Base-by-base conservation (phyloP, 2,329 filamentous ascomycete genomes). In the Chlorencoelia australis region DNA sequence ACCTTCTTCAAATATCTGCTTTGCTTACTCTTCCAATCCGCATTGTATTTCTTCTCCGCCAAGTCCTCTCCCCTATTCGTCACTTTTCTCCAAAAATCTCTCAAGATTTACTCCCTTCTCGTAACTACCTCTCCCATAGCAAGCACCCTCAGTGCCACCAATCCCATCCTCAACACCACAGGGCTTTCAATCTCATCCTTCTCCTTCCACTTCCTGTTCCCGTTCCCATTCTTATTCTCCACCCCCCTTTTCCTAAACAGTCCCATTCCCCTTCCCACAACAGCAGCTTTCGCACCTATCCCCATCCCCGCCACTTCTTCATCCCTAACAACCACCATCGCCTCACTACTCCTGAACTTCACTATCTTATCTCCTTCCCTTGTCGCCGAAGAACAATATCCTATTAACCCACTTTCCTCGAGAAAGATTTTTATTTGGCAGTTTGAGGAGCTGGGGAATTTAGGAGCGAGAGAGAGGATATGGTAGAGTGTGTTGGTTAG, bases 331-430 rank as follows among this genome's bases (percentile, higher is more conserved):
- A 38, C 22, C n/a, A 38, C 30, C 28, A 30, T 19, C 1, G 36
- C 34, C 7, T 25, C 29, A 5, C 30, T 38, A 8, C 11, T 32
- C 14, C 30, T 22, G 15, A 38, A 38, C 16, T 33, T 30, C 11
- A 38, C 19, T 15, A 38, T 15, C 4, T 28, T 3, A 14, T 38
- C 30, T 3, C 30, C 36, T 4, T 33, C 15, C 29, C 15, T 17
- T 18, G 24, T 30, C 16, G 21, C 34, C 4, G 28, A 18, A 8
- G 36, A 38, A 9, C 15, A 18, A 14, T 34, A 38, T 17, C 36
- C 36, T 9, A 38, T 38, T 30, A 38, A 33, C 5, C 36, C 36
- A 33, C 34, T 34, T 9, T 38, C 36, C 17, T 38, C 36, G 4
- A 38, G 19, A 26, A 38, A 38, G 2, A 38, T 15, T 33, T 38